phyloP scores from a whole-genome alignment of 1,139 yeast species.

The Suhomyces ambrosiae region DNA sequence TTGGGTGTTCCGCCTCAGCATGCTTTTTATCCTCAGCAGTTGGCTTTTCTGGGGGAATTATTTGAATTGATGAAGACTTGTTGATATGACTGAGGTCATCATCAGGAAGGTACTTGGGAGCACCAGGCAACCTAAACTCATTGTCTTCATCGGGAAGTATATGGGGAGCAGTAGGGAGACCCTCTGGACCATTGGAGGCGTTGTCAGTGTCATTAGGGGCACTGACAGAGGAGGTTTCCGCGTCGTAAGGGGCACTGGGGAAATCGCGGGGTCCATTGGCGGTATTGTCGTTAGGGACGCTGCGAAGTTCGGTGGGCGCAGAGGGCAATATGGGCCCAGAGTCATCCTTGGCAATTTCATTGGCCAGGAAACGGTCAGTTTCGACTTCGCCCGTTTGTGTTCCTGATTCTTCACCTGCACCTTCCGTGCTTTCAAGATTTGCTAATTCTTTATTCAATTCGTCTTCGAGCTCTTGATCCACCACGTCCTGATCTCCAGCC shows the following conservation, averaged over 20 bases:
- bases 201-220: slow-evolving; percentile 4
- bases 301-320: neutral
- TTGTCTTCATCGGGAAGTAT: slow-evolving; percentile 14
- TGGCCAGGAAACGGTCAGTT: no score
- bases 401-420: slow-evolving; percentile 6
- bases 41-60: slow-evolving; percentile 30
- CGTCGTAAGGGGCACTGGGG: neutral
- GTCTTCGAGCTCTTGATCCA: slow-evolving; percentile 31
- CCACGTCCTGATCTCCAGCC: slow-evolving; percentile 24
- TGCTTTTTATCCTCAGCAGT: slow-evolving; percentile 2
- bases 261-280: no score
- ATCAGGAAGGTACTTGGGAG: slow-evolving; percentile 46
- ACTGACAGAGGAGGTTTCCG: neutral
- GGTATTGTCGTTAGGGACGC: neutral
- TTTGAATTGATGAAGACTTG: slow-evolving; percentile 42
- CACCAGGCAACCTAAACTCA: slow-evolving; percentile 40
- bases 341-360: no score
- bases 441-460: slow-evolving; percentile 33
- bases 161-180: slow-evolving; percentile 12
- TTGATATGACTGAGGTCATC: slow-evolving; percentile 42
- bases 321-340: neutral
- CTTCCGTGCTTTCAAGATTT: slow-evolving; percentile 10
- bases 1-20: neutral
- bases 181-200: neutral
- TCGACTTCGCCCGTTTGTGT: slow-evolving; percentile 6